A percentile compares a stretch with the other conserved stretches of the same genome.
Evolutionary conservation across 148 eudicot species (phyloP).

Genomic region (Bassia scoparia): DNA sequence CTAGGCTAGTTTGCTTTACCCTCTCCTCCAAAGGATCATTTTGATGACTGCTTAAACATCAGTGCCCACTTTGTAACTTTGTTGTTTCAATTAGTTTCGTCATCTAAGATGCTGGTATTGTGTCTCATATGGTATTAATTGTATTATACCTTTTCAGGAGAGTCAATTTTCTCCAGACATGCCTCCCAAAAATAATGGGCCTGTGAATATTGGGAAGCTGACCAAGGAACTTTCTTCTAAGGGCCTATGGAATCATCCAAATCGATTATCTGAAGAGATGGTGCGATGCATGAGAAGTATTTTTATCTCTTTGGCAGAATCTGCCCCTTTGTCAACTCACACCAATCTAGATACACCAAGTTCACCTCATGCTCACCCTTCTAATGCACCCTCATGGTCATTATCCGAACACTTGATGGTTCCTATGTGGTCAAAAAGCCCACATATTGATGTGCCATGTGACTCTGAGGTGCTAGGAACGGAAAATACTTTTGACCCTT

Average conservation of each 20-base stretch:
- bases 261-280: constrained; percentile 37
- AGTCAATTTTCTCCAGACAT: constrained; percentile 10
- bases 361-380: constrained; percentile 26
- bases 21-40: background rate
- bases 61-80: background rate
- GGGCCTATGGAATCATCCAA: constrained; percentile 36
- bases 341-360: constrained; percentile 10
- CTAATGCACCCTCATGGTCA: constrained; percentile 32
- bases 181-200: constrained; percentile 16
- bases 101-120: background rate
- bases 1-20: background rate
- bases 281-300: constrained; percentile 42
- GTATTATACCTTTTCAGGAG: constrained; percentile 20
- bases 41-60: background rate
- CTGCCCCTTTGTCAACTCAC: constrained; percentile 20
- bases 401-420: constrained; percentile 38
- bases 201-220: constrained; percentile 20
- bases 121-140: background rate
- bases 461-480: constrained; percentile 33
- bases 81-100: background rate
- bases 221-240: constrained; percentile 24
- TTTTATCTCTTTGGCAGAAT: constrained; percentile 36
- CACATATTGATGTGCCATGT: constrained; percentile 34
- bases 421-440: constrained; percentile 41
- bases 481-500: constrained; percentile 34